Evolutionary conservation across 2,329 filamentous ascomycete genomes (phyloP).

Genomic region (Sporothrix euskadiensis): DNA sequence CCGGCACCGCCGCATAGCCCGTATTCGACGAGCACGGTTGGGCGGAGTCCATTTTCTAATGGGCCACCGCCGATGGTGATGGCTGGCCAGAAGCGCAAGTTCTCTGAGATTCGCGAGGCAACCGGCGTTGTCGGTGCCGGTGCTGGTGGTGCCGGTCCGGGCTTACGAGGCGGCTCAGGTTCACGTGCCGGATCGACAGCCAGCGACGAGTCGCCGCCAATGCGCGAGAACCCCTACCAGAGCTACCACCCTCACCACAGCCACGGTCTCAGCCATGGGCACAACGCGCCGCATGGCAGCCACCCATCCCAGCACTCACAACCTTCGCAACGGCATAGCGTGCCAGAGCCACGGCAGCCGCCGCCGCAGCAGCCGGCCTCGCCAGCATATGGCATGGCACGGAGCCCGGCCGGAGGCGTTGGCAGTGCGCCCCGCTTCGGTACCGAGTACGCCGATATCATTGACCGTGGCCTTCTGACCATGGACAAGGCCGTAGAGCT

Average conservation of each 20-base stretch:
- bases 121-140: conserved; percentile 22
- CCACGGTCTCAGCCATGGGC: conserved; percentile 20
- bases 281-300: conserved; percentile 20
- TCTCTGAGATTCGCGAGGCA: conserved; percentile 36
- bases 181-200: conserved; percentile 18
- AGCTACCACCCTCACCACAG: conserved; percentile 18
- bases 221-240: conserved; percentile 26
- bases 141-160: not conserved
- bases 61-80: conserved; percentile 35
- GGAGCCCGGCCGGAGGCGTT: not conserved
- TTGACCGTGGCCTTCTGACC: conserved; percentile 62
- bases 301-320: conserved; percentile 21
- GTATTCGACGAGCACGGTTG: conserved; percentile 19
- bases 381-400: conserved; percentile 14
- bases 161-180: not conserved
- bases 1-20: conserved; percentile 22
- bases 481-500: conserved; percentile 56
- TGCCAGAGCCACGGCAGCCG: not conserved
- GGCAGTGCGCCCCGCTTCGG: conserved; percentile 30
- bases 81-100: conserved; percentile 47
- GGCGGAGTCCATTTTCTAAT: conserved; percentile 28
- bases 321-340: not conserved
- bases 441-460: conserved; percentile 47
- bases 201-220: conserved; percentile 27
- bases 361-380: conserved; percentile 21